phyloP scores from a whole-genome alignment of 352 stramenopile species.

The Phytophthora uliginosa region DNA sequence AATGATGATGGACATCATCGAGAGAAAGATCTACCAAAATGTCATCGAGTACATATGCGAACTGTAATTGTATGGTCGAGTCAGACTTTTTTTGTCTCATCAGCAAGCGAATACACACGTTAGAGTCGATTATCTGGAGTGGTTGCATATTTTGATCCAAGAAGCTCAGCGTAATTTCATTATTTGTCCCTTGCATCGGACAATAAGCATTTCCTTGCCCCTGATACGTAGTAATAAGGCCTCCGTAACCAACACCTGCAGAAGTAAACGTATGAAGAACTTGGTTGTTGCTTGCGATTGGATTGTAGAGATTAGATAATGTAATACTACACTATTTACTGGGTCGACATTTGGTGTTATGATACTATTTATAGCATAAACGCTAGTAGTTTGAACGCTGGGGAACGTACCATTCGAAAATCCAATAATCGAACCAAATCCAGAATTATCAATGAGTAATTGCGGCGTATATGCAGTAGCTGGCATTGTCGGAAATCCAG shows the following conservation, averaged over 20 bases:
- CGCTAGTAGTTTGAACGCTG: background rate
- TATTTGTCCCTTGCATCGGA: background rate
- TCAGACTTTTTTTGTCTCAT: constrained; percentile 24
- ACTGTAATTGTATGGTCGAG: too few species aligned
- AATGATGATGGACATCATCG: constrained; percentile 33
- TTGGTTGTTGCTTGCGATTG: constrained; percentile 35
- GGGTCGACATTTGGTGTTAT: constrained; percentile 27
- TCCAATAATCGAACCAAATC: constrained; percentile 22
- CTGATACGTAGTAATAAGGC: background rate
- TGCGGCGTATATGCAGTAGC: background rate
- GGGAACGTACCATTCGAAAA: constrained; percentile 27
- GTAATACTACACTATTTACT: constrained; percentile 7
- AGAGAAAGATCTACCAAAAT: constrained; percentile 27
- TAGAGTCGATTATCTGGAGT: constrained; percentile 15
- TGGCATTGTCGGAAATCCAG: background rate
- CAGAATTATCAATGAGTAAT: background rate
- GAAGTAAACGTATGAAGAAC: constrained; percentile 24
- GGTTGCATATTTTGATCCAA: background rate
- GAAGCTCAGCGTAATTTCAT: background rate
- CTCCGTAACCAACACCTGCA: constrained; percentile 21
- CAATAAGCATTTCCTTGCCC: background rate
- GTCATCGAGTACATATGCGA: constrained; percentile 27
- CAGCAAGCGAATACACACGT: too few species aligned
- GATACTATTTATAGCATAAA: constrained; percentile 30
- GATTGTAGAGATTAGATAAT: constrained; percentile 32